Evolutionary conservation across 169 alveolate genomes (phyloP).

Genomic region (Cryptosporidium felis): DNA sequence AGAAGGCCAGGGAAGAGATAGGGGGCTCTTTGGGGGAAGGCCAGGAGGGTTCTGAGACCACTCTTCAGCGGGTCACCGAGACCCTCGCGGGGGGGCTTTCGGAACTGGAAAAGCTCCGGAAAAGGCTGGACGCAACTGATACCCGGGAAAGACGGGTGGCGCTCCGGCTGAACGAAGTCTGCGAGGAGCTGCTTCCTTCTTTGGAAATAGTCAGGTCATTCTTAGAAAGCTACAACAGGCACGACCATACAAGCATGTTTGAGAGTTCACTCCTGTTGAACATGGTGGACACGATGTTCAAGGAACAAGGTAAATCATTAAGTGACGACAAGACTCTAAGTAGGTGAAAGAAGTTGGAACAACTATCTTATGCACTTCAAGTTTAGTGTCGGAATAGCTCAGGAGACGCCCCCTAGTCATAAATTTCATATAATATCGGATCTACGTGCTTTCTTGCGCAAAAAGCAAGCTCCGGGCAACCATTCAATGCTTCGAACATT

Average conservation of each 20-base stretch:
- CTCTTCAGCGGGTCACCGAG: background rate
- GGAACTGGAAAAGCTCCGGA: background rate
- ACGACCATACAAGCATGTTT: conserved; percentile 22
- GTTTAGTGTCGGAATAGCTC: too few species aligned
- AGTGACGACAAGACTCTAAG: too few species aligned
- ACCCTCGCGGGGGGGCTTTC: background rate
- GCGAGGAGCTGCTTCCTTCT: conserved; percentile 12
- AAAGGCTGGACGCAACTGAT: background rate
- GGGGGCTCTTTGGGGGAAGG: background rate
- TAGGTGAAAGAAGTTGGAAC: too few species aligned
- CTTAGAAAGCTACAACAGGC: background rate
- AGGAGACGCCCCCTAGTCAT: too few species aligned
- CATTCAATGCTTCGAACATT: background rate
- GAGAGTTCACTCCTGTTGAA: conserved; percentile 38
- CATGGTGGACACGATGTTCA: background rate
- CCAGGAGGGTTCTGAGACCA: background rate
- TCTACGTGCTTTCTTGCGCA: too few species aligned
- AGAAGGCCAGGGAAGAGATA: background rate
- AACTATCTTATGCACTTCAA: too few species aligned
- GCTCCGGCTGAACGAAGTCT: background rate
- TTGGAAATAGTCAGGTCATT: conserved; percentile 10
- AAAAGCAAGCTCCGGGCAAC: background rate
- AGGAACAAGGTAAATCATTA: too few species aligned
- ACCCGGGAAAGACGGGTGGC: background rate
- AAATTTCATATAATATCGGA: too few species aligned